Conservation (phyloP, 352 stramenopile species). For the Globisporangium alternatum region DNA sequence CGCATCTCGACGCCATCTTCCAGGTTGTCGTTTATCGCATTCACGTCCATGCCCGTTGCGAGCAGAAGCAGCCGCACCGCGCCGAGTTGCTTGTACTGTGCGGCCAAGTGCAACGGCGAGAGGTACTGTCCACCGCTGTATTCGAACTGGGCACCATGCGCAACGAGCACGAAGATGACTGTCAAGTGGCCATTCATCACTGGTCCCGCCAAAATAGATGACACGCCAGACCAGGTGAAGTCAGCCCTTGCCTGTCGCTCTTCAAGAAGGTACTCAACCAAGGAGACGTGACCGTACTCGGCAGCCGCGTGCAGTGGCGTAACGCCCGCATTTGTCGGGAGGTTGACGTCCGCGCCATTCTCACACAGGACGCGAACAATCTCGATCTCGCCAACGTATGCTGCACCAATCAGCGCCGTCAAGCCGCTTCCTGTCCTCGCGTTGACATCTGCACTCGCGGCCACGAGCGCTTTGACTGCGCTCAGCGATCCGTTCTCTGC, state of each 20-base stretch:
- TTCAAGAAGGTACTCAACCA: conserved; percentile 10
- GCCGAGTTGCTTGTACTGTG: conserved; percentile 7
- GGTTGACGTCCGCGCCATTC: conserved; percentile 1
- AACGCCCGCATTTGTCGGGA: neutral
- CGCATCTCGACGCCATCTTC: conserved; percentile 9
- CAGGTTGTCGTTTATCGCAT: conserved; percentile 4
- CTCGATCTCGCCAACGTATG: neutral
- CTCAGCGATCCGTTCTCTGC: neutral
- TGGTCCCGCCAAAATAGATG: neutral
- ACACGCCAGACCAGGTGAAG: conserved; percentile 3
- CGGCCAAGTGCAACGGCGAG: conserved; percentile 4
- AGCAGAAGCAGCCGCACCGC: conserved; percentile 5
- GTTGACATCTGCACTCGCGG: neutral
- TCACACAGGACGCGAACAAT: conserved; percentile 3
- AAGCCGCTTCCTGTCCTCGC: conserved; percentile 2
- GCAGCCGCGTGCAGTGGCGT: conserved; percentile 8
- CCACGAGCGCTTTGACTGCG: neutral
- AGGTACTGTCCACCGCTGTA: neutral
- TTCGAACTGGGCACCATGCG: neutral
- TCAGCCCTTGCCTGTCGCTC: neutral
- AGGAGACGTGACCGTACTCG: neutral
- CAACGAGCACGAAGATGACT: conserved; percentile 6
- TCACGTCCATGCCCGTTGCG: conserved; percentile 5
- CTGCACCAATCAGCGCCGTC: conserved; percentile 5
- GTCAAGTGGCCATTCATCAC: conserved; percentile 4